Evolutionary conservation across 202 grass and related monocot species (phyloP), one percentile per base, ranked within the genome.

Genomic region (Digitaria exilis): DNA sequence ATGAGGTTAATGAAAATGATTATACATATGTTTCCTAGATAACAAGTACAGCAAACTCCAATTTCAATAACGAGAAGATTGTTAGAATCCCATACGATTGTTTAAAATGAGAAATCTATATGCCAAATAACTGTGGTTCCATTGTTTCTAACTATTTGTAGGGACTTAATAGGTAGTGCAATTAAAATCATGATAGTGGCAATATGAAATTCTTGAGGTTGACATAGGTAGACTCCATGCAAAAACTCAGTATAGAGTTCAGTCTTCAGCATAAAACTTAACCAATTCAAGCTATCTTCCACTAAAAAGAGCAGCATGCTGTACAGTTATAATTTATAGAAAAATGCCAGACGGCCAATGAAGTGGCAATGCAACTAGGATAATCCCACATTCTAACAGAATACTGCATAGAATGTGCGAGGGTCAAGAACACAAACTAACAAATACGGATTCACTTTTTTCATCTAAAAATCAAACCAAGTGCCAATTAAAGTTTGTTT

Each of bases 221-320:
- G n/a, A 37, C 22, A 46, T 70, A 70, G 22, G 67, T 48, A 48
- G 42, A 77, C 42, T 57, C 8, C 31, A 69, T 34, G 25, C 6
- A 80, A 59, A 49, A 75, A 60, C 35, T 57, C 51, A 67, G 63
- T 57, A 62, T 24, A 56, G 14, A 71, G 12, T 72, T 82, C 59
- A 86, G 75, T 42, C 12, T 82, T 77, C 12, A 48, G 70, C 32
- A 67, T 22, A 72, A 35, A 45, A 77, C 5, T 81, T 71, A 73
- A 78, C 57, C 13, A 13, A 11, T 74, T 75, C 50, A 73, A 78
- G 35, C 4, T 52, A 73, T 43, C 51, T 80, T 80, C 69, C 31
- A 73, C 37, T 31, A 12, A 45, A 86, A 79, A 76, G 52, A 29
- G 32, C 32, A 44, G 4, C 10, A 3, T 25, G 26, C 10, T 30